Percentiles rank a stretch among this genome's conserved stretches.
These are phyloP conservation scores for Colletotrichum sp. DNA, from an alignment of 2,329 filamentous ascomycete genomes.

Conservation along the genomic window DNA sequence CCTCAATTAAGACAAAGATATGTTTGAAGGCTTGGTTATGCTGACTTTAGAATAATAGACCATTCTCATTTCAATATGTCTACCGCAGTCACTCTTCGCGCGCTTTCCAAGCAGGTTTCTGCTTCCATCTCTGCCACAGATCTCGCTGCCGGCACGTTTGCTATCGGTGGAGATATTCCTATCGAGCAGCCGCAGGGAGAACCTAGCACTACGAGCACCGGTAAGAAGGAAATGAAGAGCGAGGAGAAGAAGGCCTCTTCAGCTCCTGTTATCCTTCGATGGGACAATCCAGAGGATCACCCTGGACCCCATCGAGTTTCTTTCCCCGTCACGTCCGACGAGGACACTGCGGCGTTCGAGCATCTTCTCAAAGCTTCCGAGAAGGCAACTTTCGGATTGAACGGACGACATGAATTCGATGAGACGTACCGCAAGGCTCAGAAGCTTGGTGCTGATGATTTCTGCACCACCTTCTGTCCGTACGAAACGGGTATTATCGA, in stretches of 20 bases:
- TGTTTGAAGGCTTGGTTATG: too few species aligned
- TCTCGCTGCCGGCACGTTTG: neutral
- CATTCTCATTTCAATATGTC: neutral
- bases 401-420: constrained; percentile 53
- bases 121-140: neutral
- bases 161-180: neutral
- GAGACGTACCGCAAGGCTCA: constrained; percentile 56
- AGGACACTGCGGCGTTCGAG: neutral
- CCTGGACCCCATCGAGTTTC: neutral
- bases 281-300: neutral
- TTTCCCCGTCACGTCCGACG: neutral
- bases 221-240: neutral
- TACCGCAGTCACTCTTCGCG: neutral
- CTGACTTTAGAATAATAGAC: too few species aligned
- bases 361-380: neutral
- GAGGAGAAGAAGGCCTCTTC: neutral
- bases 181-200: neutral
- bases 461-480: constrained; percentile 56
- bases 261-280: neutral
- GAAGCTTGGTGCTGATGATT: constrained; percentile 52
- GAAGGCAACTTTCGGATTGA: constrained; percentile 47
- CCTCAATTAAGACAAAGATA: too few species aligned
- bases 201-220: too few species aligned
- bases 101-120: neutral
- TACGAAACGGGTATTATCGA: constrained; percentile 58